phyloP scores from a whole-genome alignment of 768 basidiomycete species.

The Tricholoma matsutake region DNA sequence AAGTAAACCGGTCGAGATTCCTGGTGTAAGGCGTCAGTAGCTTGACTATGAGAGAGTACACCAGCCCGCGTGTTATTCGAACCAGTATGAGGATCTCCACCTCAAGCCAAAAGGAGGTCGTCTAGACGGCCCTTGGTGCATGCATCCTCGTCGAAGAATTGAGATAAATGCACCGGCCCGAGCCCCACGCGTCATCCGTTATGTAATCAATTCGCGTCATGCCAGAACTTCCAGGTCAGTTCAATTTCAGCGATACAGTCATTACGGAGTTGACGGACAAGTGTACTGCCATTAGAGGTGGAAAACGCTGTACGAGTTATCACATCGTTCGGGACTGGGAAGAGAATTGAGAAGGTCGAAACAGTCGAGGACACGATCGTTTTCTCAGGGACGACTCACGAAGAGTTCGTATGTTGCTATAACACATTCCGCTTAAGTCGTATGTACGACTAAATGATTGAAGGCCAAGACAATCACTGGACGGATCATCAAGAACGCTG shows the following conservation, averaged over 20 bases:
- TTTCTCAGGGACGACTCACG: slow-evolving; percentile 52
- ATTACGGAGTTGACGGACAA: not conserved
- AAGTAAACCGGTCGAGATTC: slow-evolving; percentile 50
- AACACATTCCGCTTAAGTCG: not conserved
- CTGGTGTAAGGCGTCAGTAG: slow-evolving; percentile 18
- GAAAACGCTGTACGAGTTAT: slow-evolving; percentile 62
- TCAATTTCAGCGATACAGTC: not conserved
- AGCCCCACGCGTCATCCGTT: no score
- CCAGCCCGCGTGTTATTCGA: not conserved
- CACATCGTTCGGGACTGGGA: slow-evolving; percentile 47
- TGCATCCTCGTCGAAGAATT: not conserved
- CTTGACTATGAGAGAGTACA: no score
- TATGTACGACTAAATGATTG: slow-evolving; percentile 5
- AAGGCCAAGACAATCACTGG: slow-evolving; percentile 55
- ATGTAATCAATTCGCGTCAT: slow-evolving; percentile 21
- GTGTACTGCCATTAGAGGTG: slow-evolving; percentile 47
- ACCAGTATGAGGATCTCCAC: slow-evolving; percentile 60
- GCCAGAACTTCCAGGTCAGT: slow-evolving; percentile 55
- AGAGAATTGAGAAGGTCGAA: slow-evolving; percentile 53
- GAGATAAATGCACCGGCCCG: no score
- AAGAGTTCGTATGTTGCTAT: slow-evolving; percentile 55
- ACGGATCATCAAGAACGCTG: slow-evolving; percentile 43
- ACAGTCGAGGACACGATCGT: slow-evolving; percentile 61
- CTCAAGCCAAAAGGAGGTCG: slow-evolving; percentile 40
- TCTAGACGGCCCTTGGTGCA: not conserved